Evolutionary conservation across 768 basidiomycete species (phyloP).

Genomic region (Arthromyces matolae): DNA sequence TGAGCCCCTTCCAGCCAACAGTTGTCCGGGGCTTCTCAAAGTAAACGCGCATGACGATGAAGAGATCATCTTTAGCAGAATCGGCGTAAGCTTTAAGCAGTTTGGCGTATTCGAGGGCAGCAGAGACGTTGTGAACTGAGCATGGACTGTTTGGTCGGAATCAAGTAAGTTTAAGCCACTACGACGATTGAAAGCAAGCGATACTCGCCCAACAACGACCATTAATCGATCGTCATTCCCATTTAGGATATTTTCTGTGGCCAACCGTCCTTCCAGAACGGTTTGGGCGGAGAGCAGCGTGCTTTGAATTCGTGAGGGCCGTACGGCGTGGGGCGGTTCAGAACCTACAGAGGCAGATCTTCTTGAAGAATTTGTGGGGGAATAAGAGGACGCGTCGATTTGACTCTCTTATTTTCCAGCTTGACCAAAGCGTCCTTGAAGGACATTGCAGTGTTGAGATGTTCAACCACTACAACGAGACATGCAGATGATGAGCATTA

Average conservation of each 20-base stretch:
- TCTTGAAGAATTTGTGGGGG: conserved; percentile 94
- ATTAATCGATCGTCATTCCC: conserved; percentile 91
- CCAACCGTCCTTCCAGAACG: conserved; percentile 78
- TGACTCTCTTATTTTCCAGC: conserved; percentile 86
- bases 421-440: conserved; percentile 77
- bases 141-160: conserved; percentile 64
- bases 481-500: background rate
- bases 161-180: background rate
- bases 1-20: conserved; percentile 98
- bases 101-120: conserved; percentile 84
- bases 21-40: conserved; percentile 97
- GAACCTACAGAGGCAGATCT: conserved; percentile 78
- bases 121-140: conserved; percentile 87
- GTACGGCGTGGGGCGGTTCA: conserved; percentile 1
- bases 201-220: conserved; percentile 81
- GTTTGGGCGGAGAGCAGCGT: conserved; percentile 82
- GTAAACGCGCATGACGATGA: conserved; percentile 98
- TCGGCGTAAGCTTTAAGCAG: conserved; percentile 80
- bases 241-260: conserved; percentile 72
- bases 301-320: conserved; percentile 33
- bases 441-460: conserved; percentile 59
- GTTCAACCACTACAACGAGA: conserved; percentile 38
- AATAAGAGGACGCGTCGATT: conserved; percentile 82
- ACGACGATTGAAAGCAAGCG: background rate
- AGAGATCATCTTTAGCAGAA: conserved; percentile 74